Conservation (phyloP, 345 rosid species). For the Camelina hispida region DNA sequence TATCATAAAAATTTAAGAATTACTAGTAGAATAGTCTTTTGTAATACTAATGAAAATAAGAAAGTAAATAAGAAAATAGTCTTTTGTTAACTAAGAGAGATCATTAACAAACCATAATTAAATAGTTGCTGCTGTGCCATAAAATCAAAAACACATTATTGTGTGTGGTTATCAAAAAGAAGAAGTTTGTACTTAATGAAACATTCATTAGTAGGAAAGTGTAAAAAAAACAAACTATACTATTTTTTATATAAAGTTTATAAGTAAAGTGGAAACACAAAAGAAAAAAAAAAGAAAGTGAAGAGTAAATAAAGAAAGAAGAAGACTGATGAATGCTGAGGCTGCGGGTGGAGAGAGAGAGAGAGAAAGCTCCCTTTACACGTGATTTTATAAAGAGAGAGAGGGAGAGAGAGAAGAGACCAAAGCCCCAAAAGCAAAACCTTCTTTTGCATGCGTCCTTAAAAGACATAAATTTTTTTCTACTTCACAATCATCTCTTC, state of each 20-base stretch:
- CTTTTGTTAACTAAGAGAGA: too few species aligned
- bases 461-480: slow-evolving; percentile 49
- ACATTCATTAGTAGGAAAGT: slow-evolving; percentile 21
- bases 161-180: slow-evolving; percentile 32
- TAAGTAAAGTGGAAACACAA: slow-evolving; percentile 8
- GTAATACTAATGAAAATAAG: too few species aligned
- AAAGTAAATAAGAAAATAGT: too few species aligned
- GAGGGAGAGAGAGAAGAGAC: slow-evolving; percentile 44
- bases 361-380: slow-evolving; percentile 57
- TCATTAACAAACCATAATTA: background rate
- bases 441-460: slow-evolving; percentile 88
- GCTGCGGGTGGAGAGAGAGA: slow-evolving; percentile 37
- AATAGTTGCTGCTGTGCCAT: background rate
- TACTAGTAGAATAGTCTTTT: too few species aligned
- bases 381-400: slow-evolving; percentile 76
- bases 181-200: slow-evolving; percentile 43
- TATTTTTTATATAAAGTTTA: background rate
- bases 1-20: too few species aligned
- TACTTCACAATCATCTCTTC: slow-evolving; percentile 32
- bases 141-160: slow-evolving; percentile 22
- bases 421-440: slow-evolving; percentile 67
- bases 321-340: slow-evolving; percentile 27
- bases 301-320: slow-evolving; percentile 27
- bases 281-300: background rate
- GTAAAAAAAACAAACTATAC: background rate